Percentiles rank a stretch among this genome's conserved stretches.
Conservation (phyloP, 1,284 basidiomycete species). For the Mrakiaceae sp. region DNA sequence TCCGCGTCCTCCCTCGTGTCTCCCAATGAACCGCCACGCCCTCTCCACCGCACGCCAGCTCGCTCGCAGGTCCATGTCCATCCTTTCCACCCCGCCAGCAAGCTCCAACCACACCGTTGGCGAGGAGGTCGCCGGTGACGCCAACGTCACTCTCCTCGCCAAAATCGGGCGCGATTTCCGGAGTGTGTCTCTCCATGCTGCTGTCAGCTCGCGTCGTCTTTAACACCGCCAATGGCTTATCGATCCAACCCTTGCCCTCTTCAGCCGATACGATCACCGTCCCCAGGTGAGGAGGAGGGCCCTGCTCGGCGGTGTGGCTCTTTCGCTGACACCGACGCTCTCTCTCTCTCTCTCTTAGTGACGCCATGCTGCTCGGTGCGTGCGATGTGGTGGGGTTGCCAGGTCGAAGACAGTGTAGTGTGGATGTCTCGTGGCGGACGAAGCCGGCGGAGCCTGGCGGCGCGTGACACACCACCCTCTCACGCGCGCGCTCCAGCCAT, state of each 20-base stretch:
- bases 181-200: neutral
- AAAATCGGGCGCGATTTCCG: neutral
- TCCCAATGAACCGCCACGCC: too few species aligned
- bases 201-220: neutral
- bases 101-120: neutral
- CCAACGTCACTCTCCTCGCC: neutral
- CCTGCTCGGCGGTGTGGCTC: too few species aligned
- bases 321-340: too few species aligned
- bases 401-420: neutral
- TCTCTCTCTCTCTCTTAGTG: neutral
- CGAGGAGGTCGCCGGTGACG: neutral
- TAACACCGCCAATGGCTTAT: neutral
- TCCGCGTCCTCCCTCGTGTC: too few species aligned
- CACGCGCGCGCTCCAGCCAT: too few species aligned
- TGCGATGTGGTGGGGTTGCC: neutral
- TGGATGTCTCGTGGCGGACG: neutral
- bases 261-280: constrained; percentile 19
- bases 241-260: neutral
- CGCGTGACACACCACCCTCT: too few species aligned
- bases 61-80: neutral
- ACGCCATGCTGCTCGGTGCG: constrained; percentile 16
- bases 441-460: too few species aligned
- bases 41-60: too few species aligned
- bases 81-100: neutral
- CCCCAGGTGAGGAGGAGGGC: constrained; percentile 11